phyloP scores from a whole-genome alignment of 1,284 basidiomycete species.

The Sporisorium reilianum region DNA sequence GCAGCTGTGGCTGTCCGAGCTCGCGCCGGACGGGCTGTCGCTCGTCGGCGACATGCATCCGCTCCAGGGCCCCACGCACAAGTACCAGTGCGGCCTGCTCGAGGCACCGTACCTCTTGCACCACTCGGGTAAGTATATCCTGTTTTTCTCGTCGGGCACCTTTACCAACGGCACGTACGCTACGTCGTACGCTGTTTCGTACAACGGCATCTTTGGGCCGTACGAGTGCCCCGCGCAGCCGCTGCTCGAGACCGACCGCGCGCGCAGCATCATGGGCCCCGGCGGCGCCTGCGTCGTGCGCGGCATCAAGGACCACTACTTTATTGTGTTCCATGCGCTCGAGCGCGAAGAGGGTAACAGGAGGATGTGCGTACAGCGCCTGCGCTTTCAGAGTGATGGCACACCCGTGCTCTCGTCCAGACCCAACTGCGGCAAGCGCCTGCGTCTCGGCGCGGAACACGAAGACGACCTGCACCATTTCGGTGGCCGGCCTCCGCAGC shows the following conservation, averaged over 20 bases:
- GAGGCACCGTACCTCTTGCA: conserved; percentile 59
- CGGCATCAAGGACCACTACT: conserved; percentile 51
- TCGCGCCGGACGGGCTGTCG: conserved; percentile 52
- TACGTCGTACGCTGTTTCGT: conserved; percentile 53
- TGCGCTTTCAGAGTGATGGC: conserved; percentile 44
- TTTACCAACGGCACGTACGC: conserved; percentile 55
- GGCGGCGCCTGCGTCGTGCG: conserved; percentile 53
- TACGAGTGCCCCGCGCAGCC: conserved; percentile 40
- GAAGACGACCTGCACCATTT: conserved; percentile 52
- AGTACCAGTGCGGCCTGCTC: conserved; percentile 48
- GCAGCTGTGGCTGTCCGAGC: conserved; percentile 59
- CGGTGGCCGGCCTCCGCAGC: conserved; percentile 20
- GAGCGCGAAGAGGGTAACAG: conserved; percentile 49
- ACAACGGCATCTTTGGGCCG: conserved; percentile 50
- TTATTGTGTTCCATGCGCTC: conserved; percentile 58
- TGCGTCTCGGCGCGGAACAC: conserved; percentile 52
- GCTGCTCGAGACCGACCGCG: conserved; percentile 46
- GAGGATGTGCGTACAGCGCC: conserved; percentile 53
- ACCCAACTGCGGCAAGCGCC: conserved; percentile 52
- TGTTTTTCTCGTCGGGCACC: conserved; percentile 59
- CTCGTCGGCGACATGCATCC: conserved; percentile 50
- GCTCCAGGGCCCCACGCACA: conserved; percentile 42
- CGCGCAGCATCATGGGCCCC: conserved; percentile 47
- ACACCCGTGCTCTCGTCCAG: conserved; percentile 41
- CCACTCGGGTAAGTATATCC: conserved; percentile 48